phyloP scores from a whole-genome alignment of 495 filamentous ascomycete genomes.

The Aspergillus incahuasiensis region DNA sequence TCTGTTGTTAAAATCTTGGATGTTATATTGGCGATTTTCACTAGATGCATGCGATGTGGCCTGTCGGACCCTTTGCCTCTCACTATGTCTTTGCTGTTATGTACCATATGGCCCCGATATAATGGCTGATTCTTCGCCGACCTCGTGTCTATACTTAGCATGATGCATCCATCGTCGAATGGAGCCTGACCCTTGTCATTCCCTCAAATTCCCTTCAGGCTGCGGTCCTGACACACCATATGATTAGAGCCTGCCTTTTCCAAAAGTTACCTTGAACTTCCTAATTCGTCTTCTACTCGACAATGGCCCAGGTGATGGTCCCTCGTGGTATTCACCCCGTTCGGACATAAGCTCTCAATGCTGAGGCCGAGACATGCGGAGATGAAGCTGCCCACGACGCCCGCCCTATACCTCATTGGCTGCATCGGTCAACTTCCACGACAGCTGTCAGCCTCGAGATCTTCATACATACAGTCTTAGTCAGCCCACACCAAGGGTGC shows the following conservation, averaged over 20 bases:
- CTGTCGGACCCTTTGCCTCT: neutral
- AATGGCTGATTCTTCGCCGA: neutral
- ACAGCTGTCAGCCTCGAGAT: no score
- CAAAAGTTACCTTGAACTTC: no score
- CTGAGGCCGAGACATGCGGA: no score
- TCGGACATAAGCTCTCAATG: no score
- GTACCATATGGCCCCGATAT: neutral
- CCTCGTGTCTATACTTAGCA: constrained; percentile 1
- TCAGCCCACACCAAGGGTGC: neutral
- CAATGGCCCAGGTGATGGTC: no score
- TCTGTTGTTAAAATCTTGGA: constrained; percentile 7
- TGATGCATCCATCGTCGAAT: neutral
- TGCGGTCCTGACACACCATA: no score
- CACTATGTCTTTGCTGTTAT: neutral
- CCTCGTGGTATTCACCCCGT: no score
- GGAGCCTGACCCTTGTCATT: neutral
- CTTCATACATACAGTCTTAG: neutral
- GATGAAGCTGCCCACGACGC: no score
- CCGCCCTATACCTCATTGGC: neutral
- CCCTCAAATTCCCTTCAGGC: no score
- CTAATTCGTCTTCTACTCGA: no score
- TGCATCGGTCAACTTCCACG: neutral
- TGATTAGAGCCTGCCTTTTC: no score
- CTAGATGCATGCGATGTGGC: neutral
- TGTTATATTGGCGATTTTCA: constrained; percentile 8